Conservation (phyloP, 306 rosid genomes). For the Vigna mungo region DNA sequence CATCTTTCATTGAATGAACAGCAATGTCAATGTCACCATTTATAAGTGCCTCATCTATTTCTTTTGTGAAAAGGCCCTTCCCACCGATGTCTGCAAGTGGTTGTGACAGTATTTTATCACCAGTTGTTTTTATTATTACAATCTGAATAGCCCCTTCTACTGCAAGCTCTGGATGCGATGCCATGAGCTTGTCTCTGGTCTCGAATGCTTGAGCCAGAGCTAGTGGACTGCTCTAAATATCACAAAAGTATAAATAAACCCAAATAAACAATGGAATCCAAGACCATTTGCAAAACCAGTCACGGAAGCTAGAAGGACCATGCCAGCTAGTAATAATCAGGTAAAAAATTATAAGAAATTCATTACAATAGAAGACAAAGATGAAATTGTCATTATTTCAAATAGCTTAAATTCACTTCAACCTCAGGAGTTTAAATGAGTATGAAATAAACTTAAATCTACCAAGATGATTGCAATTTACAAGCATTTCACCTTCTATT, state of each 20-base stretch:
- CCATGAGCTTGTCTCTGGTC: constrained; percentile 84
- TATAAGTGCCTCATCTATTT: constrained; percentile 88
- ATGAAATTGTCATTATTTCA: neutral
- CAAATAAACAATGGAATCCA: neutral
- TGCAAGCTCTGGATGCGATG: constrained; percentile 69
- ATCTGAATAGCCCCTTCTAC: constrained; percentile 91
- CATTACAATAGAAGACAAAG: constrained; percentile 3
- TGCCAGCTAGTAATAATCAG: neutral
- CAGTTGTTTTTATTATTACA: constrained; percentile 80
- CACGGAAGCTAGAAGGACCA: neutral
- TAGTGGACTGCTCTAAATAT: constrained; percentile 82
- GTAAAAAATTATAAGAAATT: neutral
- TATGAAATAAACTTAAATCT: neutral
- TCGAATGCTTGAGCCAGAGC: constrained; percentile 91
- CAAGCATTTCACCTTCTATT: constrained; percentile 15
- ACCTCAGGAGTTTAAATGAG: neutral
- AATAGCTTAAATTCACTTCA: neutral
- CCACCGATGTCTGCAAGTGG: constrained; percentile 94
- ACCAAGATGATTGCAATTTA: neutral
- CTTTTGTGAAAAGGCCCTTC: constrained; percentile 90
- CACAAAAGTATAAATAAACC: constrained; percentile 47
- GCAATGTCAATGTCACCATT: constrained; percentile 78
- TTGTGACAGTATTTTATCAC: constrained; percentile 80
- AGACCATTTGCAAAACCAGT: constrained; percentile 14
- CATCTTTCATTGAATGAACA: constrained; percentile 92